These are phyloP conservation scores for Diaporthe nobilis DNA, from an alignment of 2,329 filamentous ascomycete genomes.

Conservation along the genomic window DNA sequence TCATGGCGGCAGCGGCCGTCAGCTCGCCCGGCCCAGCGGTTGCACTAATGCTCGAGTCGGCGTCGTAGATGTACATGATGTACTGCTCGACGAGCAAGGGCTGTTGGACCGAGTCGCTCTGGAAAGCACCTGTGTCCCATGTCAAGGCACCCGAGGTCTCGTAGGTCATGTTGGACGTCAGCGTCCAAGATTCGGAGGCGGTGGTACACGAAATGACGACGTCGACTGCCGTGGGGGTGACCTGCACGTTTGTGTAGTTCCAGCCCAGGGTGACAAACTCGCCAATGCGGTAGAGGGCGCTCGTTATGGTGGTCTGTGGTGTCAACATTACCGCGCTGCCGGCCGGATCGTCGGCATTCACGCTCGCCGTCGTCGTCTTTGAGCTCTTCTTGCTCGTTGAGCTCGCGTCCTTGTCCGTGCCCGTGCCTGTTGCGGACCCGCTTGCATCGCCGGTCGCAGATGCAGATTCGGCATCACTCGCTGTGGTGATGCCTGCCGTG, in stretches of 20 bases:
- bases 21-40: slow-evolving; percentile 70
- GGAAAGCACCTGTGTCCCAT: slow-evolving; percentile 70
- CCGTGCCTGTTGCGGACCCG: slow-evolving; percentile 40
- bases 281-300: slow-evolving; percentile 72
- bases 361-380: slow-evolving; percentile 50
- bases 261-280: slow-evolving; percentile 72
- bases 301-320: slow-evolving; percentile 61
- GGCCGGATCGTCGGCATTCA: slow-evolving; percentile 59
- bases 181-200: slow-evolving; percentile 69
- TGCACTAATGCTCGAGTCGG: slow-evolving; percentile 65
- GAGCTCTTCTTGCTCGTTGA: slow-evolving; percentile 45
- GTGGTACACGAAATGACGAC: slow-evolving; percentile 70
- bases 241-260: slow-evolving; percentile 75
- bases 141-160: slow-evolving; percentile 64
- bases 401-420: slow-evolving; percentile 46
- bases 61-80: slow-evolving; percentile 74
- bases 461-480: slow-evolving; percentile 47
- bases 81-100: slow-evolving; percentile 70
- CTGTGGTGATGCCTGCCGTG: slow-evolving; percentile 51
- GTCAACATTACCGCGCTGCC: slow-evolving; percentile 68
- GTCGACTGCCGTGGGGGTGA: slow-evolving; percentile 72
- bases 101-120: slow-evolving; percentile 58
- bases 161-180: slow-evolving; percentile 75
- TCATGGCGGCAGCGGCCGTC: slow-evolving; percentile 61
- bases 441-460: slow-evolving; percentile 45